Evolutionary conservation across 2,329 filamentous ascomycete species (phyloP).

Genomic region (Claviceps paspali): DNA sequence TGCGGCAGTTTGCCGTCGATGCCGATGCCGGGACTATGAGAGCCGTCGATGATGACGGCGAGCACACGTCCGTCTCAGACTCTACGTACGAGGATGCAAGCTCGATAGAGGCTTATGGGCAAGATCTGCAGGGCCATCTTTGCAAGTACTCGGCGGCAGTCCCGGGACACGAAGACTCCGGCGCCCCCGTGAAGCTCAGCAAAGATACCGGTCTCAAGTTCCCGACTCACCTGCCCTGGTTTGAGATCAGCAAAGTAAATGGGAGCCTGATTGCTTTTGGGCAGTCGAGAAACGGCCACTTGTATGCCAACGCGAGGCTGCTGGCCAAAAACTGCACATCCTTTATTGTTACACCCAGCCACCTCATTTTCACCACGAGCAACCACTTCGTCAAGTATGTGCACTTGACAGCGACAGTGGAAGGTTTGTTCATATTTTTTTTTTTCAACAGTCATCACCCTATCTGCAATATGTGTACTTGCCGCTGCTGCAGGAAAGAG

Average conservation of each 20-base stretch:
- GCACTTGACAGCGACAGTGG: constrained; percentile 48
- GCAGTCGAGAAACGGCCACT: constrained; percentile 57
- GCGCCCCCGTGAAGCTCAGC: constrained; percentile 5
- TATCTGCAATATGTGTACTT: too few species aligned
- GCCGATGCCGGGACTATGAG: constrained; percentile 6
- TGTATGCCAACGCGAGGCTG: constrained; percentile 62
- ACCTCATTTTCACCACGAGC: constrained; percentile 84
- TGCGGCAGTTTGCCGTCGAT: constrained; percentile 12
- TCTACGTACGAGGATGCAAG: constrained; percentile 17
- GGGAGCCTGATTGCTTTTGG: constrained; percentile 37
- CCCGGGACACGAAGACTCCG: background rate
- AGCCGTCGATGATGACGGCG: constrained; percentile 7
- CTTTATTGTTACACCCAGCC: constrained; percentile 63
- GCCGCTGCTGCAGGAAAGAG: too few species aligned
- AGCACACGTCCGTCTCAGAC: constrained; percentile 14
- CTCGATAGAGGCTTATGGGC: constrained; percentile 23
- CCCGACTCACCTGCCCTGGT: constrained; percentile 35
- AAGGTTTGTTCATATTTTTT: constrained; percentile 38
- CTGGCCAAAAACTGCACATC: constrained; percentile 84
- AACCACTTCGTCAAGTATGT: constrained; percentile 91
- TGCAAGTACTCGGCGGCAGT: constrained; percentile 21
- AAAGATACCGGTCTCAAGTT: constrained; percentile 25
- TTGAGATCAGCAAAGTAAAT: constrained; percentile 29
- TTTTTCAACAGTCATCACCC: too few species aligned
- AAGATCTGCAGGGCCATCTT: constrained; percentile 31